Evolutionary conservation across 768 basidiomycete genomes (phyloP).

Genomic region (Glaciozyma martinii): DNA sequence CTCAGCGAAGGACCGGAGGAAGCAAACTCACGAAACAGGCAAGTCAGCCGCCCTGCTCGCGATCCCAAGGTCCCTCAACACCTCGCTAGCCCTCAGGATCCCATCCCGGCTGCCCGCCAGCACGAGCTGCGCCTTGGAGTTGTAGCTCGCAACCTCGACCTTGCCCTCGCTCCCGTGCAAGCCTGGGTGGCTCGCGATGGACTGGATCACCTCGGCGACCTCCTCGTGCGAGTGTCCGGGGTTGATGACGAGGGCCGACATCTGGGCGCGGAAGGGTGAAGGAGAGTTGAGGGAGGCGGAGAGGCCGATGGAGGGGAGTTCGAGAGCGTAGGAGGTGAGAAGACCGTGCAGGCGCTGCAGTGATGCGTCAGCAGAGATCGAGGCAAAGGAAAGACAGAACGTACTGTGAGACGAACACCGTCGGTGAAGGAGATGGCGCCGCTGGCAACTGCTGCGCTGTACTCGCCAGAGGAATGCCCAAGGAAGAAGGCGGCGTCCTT

Average conservation of each 20-base stretch:
- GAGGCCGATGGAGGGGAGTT: conserved; percentile 30
- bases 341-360: conserved; percentile 34
- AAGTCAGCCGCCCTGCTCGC: conserved; percentile 34
- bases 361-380: too few relatives aligned
- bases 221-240: conserved; percentile 29
- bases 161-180: conserved; percentile 22
- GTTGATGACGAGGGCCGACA: conserved; percentile 35
- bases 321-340: conserved; percentile 31
- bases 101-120: conserved; percentile 34
- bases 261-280: conserved; percentile 29
- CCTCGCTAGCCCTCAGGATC: conserved; percentile 31
- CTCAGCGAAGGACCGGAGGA: neutral
- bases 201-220: conserved; percentile 23
- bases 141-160: conserved; percentile 36
- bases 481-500: conserved; percentile 19
- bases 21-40: conserved; percentile 28
- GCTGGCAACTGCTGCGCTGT: conserved; percentile 33
- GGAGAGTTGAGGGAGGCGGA: conserved; percentile 26
- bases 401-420: conserved; percentile 32
- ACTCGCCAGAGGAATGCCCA: conserved; percentile 36
- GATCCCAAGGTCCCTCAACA: conserved; percentile 29
- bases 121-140: conserved; percentile 34
- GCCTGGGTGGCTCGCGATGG: neutral
- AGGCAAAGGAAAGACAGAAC: neutral
- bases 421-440: conserved; percentile 33